A percentile compares a stretch with the other conserved stretches of the same genome.
These are phyloP conservation scores for Amanita inopinata DNA, from an alignment of 768 basidiomycete species.

Conservation along the genomic window DNA sequence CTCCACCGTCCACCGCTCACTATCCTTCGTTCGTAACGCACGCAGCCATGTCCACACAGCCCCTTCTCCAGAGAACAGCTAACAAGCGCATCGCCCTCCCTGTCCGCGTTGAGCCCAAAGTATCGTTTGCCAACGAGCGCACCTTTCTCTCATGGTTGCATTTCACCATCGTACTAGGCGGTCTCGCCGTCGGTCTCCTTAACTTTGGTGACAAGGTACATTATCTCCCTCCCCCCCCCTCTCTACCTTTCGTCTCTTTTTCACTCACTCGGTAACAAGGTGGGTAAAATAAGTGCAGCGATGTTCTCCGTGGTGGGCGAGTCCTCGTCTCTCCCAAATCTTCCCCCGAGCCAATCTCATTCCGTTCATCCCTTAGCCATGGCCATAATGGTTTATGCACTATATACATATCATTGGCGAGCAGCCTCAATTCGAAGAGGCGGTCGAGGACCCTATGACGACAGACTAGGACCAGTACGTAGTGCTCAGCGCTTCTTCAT, in stretches of 20 bases:
- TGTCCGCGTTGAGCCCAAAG: conserved; percentile 89
- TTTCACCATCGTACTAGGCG: conserved; percentile 95
- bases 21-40: no score
- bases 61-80: conserved; percentile 90
- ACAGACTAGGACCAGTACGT: conserved; percentile 89
- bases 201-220: conserved; percentile 95
- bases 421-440: conserved; percentile 87
- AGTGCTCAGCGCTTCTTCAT: conserved; percentile 8
- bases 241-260: background rate
- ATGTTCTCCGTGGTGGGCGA: conserved; percentile 92
- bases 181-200: conserved; percentile 88
- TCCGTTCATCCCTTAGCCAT: conserved; percentile 47
- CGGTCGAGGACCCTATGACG: conserved; percentile 93
- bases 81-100: conserved; percentile 95
- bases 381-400: conserved; percentile 94
- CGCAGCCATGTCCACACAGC: conserved; percentile 85
- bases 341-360: background rate
- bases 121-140: conserved; percentile 90
- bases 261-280: conserved; percentile 30
- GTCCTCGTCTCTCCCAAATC: conserved; percentile 9
- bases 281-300: conserved; percentile 91
- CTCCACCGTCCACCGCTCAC: conserved; percentile 12
- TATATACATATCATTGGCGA: conserved; percentile 95
- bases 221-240: conserved; percentile 9
- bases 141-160: conserved; percentile 99